Evolutionary conservation across 257 asterid species (phyloP).

Genomic region (Lycium ferocissimum): DNA sequence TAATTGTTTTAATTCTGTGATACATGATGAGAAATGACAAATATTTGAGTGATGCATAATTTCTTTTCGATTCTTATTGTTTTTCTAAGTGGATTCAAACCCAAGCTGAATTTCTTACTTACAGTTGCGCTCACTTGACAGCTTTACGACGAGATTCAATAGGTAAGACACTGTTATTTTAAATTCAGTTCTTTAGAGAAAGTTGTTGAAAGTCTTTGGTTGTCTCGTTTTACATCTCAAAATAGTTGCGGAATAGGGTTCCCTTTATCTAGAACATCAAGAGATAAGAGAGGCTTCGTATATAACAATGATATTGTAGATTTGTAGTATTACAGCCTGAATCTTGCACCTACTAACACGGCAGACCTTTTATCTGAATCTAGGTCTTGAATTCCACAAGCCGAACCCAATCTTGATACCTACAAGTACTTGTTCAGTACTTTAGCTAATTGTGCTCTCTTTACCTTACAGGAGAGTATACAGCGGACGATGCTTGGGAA

Average conservation of each 20-base stretch:
- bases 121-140: constrained; percentile 96
- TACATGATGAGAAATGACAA: constrained; percentile 24
- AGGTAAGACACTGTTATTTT: constrained; percentile 49
- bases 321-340: not conserved
- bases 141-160: constrained; percentile 93
- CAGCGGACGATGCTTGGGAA: constrained; percentile 96
- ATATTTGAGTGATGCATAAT: not conserved
- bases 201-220: not conserved
- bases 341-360: constrained; percentile 2
- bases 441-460: constrained; percentile 11
- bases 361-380: not conserved
- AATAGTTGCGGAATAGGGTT: not conserved
- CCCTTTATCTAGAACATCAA: not conserved
- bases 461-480: constrained; percentile 68
- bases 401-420: not conserved
- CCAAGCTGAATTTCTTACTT: constrained; percentile 23
- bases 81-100: not conserved
- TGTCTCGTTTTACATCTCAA: not conserved
- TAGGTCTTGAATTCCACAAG: not conserved
- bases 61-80: not conserved
- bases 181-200: not conserved
- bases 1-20: constrained; percentile 1
- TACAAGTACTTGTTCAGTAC: not conserved
- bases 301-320: not conserved
- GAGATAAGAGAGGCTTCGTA: not conserved